phyloP scores from a whole-genome alignment of 345 rosid species.

The Odontarrhena argentea region DNA sequence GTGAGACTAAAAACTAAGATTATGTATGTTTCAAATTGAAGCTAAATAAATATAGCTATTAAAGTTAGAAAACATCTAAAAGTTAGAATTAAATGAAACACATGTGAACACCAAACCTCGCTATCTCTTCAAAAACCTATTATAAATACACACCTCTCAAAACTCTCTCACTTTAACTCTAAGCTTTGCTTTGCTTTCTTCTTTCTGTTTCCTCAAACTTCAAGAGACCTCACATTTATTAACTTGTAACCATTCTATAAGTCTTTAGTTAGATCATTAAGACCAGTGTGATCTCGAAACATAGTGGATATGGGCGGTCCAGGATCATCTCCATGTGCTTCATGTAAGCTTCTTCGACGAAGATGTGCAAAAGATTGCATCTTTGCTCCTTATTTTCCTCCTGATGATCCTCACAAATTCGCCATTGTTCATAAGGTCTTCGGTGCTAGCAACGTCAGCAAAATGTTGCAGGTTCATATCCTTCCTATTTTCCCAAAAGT shows the following conservation, averaged over 20 bases:
- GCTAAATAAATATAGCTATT: not conserved
- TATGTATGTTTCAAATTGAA: not conserved
- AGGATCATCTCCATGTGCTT: conserved; percentile 77
- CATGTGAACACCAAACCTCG: conserved; percentile 35
- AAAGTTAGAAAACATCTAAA: conserved; percentile 18
- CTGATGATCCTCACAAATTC: conserved; percentile 82
- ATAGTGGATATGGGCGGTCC: conserved; percentile 48
- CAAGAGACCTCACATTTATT: conserved; percentile 16
- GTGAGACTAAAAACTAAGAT: not conserved
- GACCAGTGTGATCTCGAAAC: not conserved
- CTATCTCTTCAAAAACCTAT: conserved; percentile 36
- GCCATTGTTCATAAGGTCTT: conserved; percentile 86
- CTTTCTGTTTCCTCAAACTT: conserved; percentile 16
- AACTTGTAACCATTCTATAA: not conserved
- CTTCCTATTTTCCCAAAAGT: conserved; percentile 11
- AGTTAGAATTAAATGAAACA: conserved; percentile 43
- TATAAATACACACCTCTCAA: conserved; percentile 53
- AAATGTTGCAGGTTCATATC: conserved; percentile 73
- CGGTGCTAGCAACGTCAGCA: conserved; percentile 88
- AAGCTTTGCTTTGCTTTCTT: conserved; percentile 37
- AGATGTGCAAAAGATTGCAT: conserved; percentile 83
- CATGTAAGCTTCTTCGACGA: conserved; percentile 77
- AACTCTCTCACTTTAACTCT: conserved; percentile 45
- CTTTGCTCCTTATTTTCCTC: conserved; percentile 88
- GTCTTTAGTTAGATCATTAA: not conserved